A percentile compares a stretch with the other conserved stretches of the same genome.
These are phyloP conservation scores for Tephrocybe sp. DNA, from an alignment of 768 basidiomycete genomes.

Conservation along the genomic window DNA sequence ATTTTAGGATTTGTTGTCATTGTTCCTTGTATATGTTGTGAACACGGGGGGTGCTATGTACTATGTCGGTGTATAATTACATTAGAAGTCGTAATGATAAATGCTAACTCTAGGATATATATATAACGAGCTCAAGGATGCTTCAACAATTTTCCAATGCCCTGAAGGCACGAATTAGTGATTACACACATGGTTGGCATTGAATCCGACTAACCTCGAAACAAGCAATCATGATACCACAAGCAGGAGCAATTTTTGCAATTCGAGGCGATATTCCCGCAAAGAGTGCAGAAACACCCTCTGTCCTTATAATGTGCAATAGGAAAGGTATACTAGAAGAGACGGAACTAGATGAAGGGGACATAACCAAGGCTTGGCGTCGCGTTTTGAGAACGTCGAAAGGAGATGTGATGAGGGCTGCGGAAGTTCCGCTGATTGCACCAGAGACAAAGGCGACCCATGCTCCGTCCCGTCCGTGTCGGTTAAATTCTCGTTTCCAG, in stretches of 20 bases:
- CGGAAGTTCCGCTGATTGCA: conserved; percentile 81
- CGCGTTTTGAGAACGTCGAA: conserved; percentile 98
- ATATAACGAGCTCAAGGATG: conserved; percentile 23
- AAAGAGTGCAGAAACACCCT: conserved; percentile 78
- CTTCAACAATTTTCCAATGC: conserved; percentile 55
- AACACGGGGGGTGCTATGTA: conserved; percentile 10
- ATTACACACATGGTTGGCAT: not conserved
- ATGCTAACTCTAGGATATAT: conserved; percentile 13
- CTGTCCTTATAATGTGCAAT: conserved; percentile 68
- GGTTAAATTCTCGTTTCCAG: conserved; percentile 64
- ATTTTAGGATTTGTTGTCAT: not conserved
- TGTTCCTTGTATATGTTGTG: not conserved
- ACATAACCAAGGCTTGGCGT: conserved; percentile 81
- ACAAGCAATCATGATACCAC: conserved; percentile 97
- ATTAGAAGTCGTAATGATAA: conserved; percentile 16
- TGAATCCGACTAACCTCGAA: conserved; percentile 66
- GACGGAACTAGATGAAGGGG: conserved; percentile 38
- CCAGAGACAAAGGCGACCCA: conserved; percentile 87
- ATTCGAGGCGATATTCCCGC: conserved; percentile 86
- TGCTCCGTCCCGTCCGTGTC: conserved; percentile 54
- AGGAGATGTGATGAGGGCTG: conserved; percentile 88
- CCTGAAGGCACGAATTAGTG: conserved; percentile 36
- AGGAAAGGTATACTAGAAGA: conserved; percentile 65
- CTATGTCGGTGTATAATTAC: conserved; percentile 14
- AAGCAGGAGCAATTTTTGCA: conserved; percentile 95